Conservation (phyloP, 306 rosid species). For the Dryas drummondii region DNA sequence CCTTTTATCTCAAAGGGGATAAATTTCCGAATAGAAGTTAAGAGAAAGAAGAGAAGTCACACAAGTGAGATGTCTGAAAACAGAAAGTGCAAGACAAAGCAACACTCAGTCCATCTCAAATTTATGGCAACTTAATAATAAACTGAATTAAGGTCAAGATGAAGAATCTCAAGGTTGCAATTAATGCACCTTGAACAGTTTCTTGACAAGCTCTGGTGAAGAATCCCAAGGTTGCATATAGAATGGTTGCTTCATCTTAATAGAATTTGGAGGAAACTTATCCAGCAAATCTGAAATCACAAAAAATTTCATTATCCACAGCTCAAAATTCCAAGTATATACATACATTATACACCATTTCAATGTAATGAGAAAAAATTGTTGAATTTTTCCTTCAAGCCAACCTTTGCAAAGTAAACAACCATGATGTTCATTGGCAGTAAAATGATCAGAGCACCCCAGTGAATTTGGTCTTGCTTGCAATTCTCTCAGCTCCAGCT, state of each 20-base stretch:
- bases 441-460: slow-evolving; percentile 59
- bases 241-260: slow-evolving; percentile 90
- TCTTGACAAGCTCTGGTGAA: slow-evolving; percentile 75
- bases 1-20: not conserved
- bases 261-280: slow-evolving; percentile 79
- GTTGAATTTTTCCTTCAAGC: slow-evolving; percentile 19
- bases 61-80: not conserved
- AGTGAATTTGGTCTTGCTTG: slow-evolving; percentile 49
- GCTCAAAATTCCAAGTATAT: not conserved
- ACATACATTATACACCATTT: not conserved
- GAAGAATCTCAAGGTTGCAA: not conserved
- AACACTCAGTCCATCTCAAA: not conserved
- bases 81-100: not conserved
- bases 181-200: slow-evolving; percentile 79
- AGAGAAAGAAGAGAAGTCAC: not conserved
- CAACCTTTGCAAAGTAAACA: slow-evolving; percentile 86
- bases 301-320: slow-evolving; percentile 13
- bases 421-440: slow-evolving; percentile 48
- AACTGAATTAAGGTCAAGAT: too few species aligned
- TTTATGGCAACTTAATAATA: not conserved
- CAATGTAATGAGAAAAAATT: not conserved
- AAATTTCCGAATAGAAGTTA: not conserved
- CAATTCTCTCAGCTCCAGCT: slow-evolving; percentile 73
- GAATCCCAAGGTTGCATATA: slow-evolving; percentile 87
- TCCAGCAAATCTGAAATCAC: slow-evolving; percentile 62